Base-by-base conservation (phyloP, 2,329 filamentous ascomycete genomes). In the Talaromyces albobiverticillius region DNA sequence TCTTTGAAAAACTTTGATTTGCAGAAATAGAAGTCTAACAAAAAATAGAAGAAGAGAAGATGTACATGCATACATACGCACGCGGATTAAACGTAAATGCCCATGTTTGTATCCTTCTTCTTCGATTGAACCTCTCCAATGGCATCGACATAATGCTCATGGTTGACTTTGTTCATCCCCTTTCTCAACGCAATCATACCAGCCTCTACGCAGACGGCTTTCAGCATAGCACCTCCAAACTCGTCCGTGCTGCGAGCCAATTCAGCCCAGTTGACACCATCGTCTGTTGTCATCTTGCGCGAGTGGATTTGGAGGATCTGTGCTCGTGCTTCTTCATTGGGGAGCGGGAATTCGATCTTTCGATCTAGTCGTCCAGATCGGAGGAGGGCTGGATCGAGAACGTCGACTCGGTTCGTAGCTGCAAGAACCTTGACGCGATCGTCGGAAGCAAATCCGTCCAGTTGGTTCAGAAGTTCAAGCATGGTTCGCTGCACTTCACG, bases 61-160 rank as follows among this genome's bases (percentile, higher is more conserved):
- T 34, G 26, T 20, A 10, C 38, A 40, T n/a, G 6, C 31, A 11
- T 22, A n/a, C 25, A 36, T 22, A 9, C 41, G 10, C 16, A 34
- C 8, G 10, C 25, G 38, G 46, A 57, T 52, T 68, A 75, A 53
- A 75, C 72, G 60, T 75, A 75, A 57, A 75, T 75, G 51, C 72
- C 72, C 64, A 71, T 70, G 60, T 72, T 72, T 46, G 78, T 82
- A 71, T 95, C 90, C 83, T 95, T 95, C 88, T 96, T 96, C 86
- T 96, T 86, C 41, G 74, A 70, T 62, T 75, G 90, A 64, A 99
- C 94, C 76, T 99, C 94, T 34, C 91, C 84, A 72, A 99, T 97
- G 57, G 94, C 94, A 79, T 99, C 94, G 48, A 99, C 94, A 69
- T 97, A 99, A 75, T 99, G 90, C 79, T 99, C 94, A 71, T 99